These are phyloP conservation scores for Amylocarpus encephaloides DNA, from an alignment of 2,329 filamentous ascomycete genomes.

Conservation along the genomic window DNA sequence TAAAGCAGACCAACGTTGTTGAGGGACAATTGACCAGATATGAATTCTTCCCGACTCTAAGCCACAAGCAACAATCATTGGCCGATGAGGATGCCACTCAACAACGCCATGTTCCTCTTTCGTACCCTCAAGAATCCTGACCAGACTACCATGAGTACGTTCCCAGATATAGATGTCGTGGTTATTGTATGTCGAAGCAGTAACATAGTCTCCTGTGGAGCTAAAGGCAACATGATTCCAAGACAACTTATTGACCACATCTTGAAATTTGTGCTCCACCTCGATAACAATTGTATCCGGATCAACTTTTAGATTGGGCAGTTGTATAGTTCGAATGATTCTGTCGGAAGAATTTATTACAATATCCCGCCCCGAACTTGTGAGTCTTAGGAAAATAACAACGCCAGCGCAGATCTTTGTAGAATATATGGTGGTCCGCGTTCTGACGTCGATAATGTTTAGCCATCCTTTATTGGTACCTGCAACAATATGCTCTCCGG, in stretches of 20 bases:
- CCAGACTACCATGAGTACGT: constrained; percentile 82
- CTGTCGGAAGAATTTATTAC: constrained; percentile 92
- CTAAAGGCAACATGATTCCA: constrained; percentile 99
- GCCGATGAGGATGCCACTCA: constrained; percentile 90
- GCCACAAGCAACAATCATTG: constrained; percentile 84
- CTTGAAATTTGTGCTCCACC: constrained; percentile 96
- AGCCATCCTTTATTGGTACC: constrained; percentile 95
- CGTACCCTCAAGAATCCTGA: constrained; percentile 93
- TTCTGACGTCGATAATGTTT: constrained; percentile 84
- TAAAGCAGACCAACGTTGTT: constrained; percentile 94
- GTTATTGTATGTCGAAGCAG: constrained; percentile 95
- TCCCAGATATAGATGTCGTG: constrained; percentile 99
- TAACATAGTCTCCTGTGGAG: constrained; percentile 89
- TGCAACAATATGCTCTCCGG: constrained; percentile 81
- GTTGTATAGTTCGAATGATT: constrained; percentile 85
- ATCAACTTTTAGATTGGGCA: constrained; percentile 72
- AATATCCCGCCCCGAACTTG: constrained; percentile 75
- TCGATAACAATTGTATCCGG: constrained; percentile 82
- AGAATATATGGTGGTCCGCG: constrained; percentile 79
- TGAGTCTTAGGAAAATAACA: constrained; percentile 80
- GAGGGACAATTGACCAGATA: constrained; percentile 91
- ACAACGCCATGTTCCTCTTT: constrained; percentile 95
- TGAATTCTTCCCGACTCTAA: constrained; percentile 90
- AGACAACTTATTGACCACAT: constrained; percentile 86
- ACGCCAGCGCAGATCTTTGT: constrained; percentile 82